phyloP scores from a whole-genome alignment of 352 stramenopile species.

The Phytopythium oedochilum region DNA sequence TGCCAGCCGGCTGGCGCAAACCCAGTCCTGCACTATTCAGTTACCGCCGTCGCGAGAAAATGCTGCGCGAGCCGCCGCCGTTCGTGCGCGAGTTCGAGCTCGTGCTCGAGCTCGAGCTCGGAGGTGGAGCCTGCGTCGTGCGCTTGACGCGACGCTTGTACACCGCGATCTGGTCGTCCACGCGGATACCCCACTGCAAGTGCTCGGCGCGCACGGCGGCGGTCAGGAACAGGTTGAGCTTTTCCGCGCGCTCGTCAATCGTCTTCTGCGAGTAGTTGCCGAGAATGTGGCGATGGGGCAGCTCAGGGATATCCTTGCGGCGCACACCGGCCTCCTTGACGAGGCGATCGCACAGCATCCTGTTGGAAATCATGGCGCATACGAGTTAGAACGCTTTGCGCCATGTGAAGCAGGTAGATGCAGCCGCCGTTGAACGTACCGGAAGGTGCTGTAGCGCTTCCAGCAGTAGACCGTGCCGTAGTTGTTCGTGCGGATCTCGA shows the following conservation, averaged over 20 bases:
- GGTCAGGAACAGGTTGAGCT: slow-evolving; percentile 81
- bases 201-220: slow-evolving; percentile 76
- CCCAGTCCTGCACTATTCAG: neutral
- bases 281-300: slow-evolving; percentile 78
- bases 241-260: slow-evolving; percentile 79
- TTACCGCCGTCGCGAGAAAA: slow-evolving; percentile 77
- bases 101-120: slow-evolving; percentile 18
- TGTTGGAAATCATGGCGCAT: neutral
- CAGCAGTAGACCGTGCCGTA: slow-evolving; percentile 87
- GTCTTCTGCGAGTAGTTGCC: slow-evolving; percentile 83
- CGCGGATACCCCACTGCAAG: slow-evolving; percentile 84
- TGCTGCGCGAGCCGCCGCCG: slow-evolving; percentile 35
- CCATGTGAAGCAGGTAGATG: neutral
- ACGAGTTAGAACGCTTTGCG: neutral
- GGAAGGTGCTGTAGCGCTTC: slow-evolving; percentile 88
- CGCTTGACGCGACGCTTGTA: slow-evolving; percentile 89
- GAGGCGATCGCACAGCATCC: slow-evolving; percentile 65
- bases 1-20: neutral
- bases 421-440: slow-evolving; percentile 25
- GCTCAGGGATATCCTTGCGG: slow-evolving; percentile 77
- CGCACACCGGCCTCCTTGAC: slow-evolving; percentile 84
- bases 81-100: slow-evolving; percentile 16
- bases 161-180: slow-evolving; percentile 85
- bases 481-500: slow-evolving; percentile 85
- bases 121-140: slow-evolving; percentile 18